Conservation (phyloP, 148 eudicot species). For the Persicaria maculosa region DNA sequence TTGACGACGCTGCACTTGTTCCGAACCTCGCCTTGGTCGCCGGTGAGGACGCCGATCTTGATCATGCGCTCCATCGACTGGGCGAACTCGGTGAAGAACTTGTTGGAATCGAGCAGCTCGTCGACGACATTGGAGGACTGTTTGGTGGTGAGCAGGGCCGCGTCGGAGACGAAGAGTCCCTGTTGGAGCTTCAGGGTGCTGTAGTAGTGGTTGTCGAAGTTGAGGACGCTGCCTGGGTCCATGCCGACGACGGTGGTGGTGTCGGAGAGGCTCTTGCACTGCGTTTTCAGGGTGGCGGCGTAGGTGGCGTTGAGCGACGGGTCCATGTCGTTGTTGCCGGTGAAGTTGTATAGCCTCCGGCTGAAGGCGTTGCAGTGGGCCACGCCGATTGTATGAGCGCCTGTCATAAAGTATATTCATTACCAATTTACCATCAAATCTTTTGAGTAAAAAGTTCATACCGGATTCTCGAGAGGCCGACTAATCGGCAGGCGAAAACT, state of each 20-base stretch:
- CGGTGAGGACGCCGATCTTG: slow-evolving; percentile 16
- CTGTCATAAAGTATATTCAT: slow-evolving; percentile 13
- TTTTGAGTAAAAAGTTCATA: too few relatives aligned
- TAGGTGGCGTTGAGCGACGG: slow-evolving; percentile 37
- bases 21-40: slow-evolving; percentile 25
- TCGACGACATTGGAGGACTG: slow-evolving; percentile 5
- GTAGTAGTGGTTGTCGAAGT: slow-evolving; percentile 34
- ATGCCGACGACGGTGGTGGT: slow-evolving; percentile 31
- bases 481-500: too few relatives aligned
- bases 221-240: slow-evolving; percentile 38
- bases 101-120: neutral
- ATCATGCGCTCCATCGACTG: slow-evolving; percentile 28
- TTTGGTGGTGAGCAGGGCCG: slow-evolving; percentile 32
- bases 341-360: slow-evolving; percentile 49
- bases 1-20: slow-evolving; percentile 28
- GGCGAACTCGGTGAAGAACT: slow-evolving; percentile 23
- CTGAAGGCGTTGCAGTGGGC: slow-evolving; percentile 30
- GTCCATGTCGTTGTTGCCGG: slow-evolving; percentile 41
- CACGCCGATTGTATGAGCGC: slow-evolving; percentile 60
- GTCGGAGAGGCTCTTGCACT: slow-evolving; percentile 20
- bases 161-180: slow-evolving; percentile 54
- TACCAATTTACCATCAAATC: too few relatives aligned
- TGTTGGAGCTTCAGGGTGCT: slow-evolving; percentile 14
- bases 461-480: too few relatives aligned
- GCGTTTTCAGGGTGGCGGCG: slow-evolving; percentile 22